A percentile compares a stretch with the other conserved stretches of the same genome.
phyloP scores from a whole-genome alignment of 1,284 basidiomycete species.

The Exobasidium rhododendri region DNA sequence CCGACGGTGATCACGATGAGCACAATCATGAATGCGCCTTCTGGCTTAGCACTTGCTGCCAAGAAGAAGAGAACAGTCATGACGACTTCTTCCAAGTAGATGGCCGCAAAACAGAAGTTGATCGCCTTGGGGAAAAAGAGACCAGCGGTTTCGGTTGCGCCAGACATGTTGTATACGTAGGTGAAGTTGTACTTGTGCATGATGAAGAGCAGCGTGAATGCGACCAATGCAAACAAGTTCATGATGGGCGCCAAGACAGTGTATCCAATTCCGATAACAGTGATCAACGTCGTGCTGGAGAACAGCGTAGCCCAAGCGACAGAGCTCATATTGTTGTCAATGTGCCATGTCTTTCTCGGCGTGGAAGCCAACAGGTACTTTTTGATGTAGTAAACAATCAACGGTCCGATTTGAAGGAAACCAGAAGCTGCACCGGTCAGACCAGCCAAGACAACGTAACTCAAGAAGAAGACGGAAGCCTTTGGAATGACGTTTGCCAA shows the following conservation, averaged over 20 bases:
- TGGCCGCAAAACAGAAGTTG: constrained; percentile 84
- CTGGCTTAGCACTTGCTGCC: constrained; percentile 41
- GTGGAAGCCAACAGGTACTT: constrained; percentile 79
- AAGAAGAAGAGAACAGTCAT: constrained; percentile 51
- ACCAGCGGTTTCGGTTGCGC: constrained; percentile 79
- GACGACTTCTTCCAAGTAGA: constrained; percentile 50
- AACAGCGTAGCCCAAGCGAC: constrained; percentile 78
- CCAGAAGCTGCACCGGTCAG: constrained; percentile 64
- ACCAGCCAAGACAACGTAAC: constrained; percentile 62
- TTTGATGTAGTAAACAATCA: constrained; percentile 81
- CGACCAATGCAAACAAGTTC: constrained; percentile 78
- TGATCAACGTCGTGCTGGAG: constrained; percentile 46
- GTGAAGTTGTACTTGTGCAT: constrained; percentile 61
- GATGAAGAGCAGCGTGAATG: constrained; percentile 78
- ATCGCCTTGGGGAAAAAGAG: constrained; percentile 94
- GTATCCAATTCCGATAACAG: constrained; percentile 60
- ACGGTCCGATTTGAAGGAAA: constrained; percentile 73
- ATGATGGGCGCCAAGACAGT: constrained; percentile 89
- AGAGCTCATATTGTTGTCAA: constrained; percentile 67
- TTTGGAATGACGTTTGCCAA: constrained; percentile 67
- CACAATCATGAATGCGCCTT: constrained; percentile 72
- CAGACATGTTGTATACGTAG: constrained; percentile 67
- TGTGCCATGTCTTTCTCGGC: constrained; percentile 75
- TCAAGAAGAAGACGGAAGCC: constrained; percentile 91
- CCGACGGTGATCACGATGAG: constrained; percentile 74